Percentiles rank a stretch among this genome's conserved stretches.
phyloP scores from a whole-genome alignment of 108 stramenopile genomes.

The Cyclotella choctawhatcheeana region DNA sequence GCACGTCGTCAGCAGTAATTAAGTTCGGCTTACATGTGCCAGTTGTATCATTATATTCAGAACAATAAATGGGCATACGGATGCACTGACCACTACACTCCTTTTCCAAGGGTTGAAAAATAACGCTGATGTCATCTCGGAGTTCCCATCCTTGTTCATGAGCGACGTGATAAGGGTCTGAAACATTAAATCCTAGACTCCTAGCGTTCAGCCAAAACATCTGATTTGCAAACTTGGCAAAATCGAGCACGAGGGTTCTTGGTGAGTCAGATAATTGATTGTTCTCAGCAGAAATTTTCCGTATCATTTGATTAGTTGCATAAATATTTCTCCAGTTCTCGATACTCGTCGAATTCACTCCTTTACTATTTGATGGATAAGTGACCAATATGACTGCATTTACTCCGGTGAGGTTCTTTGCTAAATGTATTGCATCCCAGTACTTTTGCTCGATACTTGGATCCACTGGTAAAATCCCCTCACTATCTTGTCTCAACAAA shows the following conservation, averaged over 20 bases:
- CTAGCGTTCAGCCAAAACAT: not conserved
- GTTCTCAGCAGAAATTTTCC: not conserved
- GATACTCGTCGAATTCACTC: not conserved
- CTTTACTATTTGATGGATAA: not conserved
- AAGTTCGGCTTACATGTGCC: not conserved
- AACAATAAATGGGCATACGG: not conserved
- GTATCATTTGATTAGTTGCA: not conserved
- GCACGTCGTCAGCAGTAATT: not conserved
- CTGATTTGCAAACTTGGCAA: slow-evolving; percentile 1
- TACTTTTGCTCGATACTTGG: not conserved
- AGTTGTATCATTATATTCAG: not conserved
- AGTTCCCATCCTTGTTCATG: not conserved
- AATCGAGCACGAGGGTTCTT: not conserved
- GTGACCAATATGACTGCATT: not conserved
- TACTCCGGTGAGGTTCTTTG: not conserved
- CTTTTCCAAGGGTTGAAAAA: not conserved
- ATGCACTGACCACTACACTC: not conserved
- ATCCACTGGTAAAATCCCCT: no score
- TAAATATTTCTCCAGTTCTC: not conserved
- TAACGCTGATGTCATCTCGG: not conserved
- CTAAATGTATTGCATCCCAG: not conserved
- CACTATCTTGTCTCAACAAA: no score
- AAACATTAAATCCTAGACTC: not conserved
- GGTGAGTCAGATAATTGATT: not conserved
- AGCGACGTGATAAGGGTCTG: not conserved